These are phyloP conservation scores for Saturnispora zaruensis DNA, from an alignment of 805 yeast genomes.

Conservation along the genomic window DNA sequence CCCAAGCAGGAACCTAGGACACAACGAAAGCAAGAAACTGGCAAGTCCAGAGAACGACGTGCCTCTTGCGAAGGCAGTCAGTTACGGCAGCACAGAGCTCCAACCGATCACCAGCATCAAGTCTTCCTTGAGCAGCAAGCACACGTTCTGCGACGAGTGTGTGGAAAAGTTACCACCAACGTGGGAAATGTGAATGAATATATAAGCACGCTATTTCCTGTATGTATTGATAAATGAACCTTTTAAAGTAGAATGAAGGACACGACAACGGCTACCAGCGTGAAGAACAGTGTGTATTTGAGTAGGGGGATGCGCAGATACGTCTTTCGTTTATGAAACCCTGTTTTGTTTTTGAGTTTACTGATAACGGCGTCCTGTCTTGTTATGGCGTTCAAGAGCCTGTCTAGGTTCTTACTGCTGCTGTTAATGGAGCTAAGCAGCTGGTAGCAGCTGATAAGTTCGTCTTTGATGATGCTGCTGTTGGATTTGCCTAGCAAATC, in stretches of 20 bases:
- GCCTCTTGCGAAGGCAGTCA: background rate
- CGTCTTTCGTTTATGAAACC: background rate
- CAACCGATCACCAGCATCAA: constrained; percentile 10
- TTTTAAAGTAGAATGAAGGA: background rate
- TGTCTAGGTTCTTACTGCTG: background rate
- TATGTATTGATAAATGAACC: background rate
- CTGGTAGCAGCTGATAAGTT: constrained; percentile 4
- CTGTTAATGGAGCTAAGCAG: background rate
- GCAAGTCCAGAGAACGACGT: background rate
- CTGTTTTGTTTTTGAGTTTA: constrained; percentile 11
- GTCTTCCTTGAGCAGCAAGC: constrained; percentile 1
- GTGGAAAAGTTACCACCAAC: constrained; percentile 22
- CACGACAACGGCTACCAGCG: background rate
- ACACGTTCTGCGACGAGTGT: constrained; percentile 22
- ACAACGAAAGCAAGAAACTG: constrained; percentile 37
- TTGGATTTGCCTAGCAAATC: background rate
- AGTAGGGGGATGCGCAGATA: background rate
- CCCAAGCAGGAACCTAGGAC: constrained; percentile 52
- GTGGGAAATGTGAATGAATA: constrained; percentile 27
- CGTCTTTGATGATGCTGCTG: constrained; percentile 1
- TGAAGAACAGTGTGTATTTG: background rate
- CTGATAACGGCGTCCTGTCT: constrained; percentile 14
- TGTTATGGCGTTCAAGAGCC: constrained; percentile 10
- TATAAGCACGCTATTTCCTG: background rate
- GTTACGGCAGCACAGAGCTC: constrained; percentile 5